Conservation (phyloP, 192 early-diverging fungal genomes). For the Jimgerdemannia lactiflua region DNA sequence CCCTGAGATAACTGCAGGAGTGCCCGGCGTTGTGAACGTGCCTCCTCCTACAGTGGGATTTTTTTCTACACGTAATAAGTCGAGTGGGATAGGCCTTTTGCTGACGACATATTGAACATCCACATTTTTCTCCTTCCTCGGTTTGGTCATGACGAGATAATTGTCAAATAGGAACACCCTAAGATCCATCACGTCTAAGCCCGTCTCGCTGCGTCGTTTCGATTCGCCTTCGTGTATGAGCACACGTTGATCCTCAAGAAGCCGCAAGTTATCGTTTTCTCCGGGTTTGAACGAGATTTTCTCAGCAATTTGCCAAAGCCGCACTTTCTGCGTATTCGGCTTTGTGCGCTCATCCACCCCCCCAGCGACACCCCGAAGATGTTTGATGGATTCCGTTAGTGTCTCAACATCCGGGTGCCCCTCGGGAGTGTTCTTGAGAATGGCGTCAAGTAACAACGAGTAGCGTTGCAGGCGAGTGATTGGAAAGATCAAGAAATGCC, state of each 20-base stretch:
- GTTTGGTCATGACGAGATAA: conserved; percentile 71
- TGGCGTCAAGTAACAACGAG: conserved; percentile 76
- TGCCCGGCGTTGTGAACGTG: conserved; percentile 32
- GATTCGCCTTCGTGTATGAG: conserved; percentile 78
- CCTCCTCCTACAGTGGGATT: conserved; percentile 23
- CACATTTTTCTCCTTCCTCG: conserved; percentile 34
- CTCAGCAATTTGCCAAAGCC: conserved; percentile 17
- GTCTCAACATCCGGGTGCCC: conserved; percentile 74
- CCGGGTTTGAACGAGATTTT: conserved; percentile 25
- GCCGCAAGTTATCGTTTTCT: conserved; percentile 60
- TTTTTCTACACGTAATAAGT: conserved; percentile 43
- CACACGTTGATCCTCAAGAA: conserved; percentile 68
- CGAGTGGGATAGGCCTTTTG: conserved; percentile 76
- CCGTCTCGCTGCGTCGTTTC: conserved; percentile 50
- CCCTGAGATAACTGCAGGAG: conserved; percentile 47
- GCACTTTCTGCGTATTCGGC: neutral
- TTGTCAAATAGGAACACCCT: conserved; percentile 90
- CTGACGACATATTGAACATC: conserved; percentile 56
- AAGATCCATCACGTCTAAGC: conserved; percentile 61
- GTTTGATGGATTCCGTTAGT: conserved; percentile 34
- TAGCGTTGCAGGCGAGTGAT: conserved; percentile 85
- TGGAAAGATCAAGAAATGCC: conserved; percentile 65
- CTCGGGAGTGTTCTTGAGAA: conserved; percentile 79
- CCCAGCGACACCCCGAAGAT: conserved; percentile 10
- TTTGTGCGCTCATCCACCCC: conserved; percentile 18